phyloP scores from a whole-genome alignment of 2,329 filamentous ascomycete species.

The Polytolypa hystricis region DNA sequence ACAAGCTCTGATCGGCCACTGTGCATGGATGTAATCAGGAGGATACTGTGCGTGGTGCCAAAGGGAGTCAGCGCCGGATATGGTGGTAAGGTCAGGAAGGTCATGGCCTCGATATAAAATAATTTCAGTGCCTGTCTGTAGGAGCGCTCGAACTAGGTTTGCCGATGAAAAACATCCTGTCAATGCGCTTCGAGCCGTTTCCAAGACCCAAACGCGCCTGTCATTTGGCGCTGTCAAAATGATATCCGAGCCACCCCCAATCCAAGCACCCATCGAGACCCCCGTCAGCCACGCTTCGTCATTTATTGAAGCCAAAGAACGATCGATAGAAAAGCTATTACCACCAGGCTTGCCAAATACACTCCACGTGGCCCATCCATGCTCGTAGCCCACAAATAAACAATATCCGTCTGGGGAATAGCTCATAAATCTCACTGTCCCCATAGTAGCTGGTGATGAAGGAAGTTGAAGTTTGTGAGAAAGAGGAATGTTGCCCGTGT shows the following conservation, averaged over 20 bases:
- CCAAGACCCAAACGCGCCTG: constrained; percentile 72
- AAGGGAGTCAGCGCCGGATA: constrained; percentile 83
- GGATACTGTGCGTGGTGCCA: constrained; percentile 92
- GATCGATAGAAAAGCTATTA: constrained; percentile 67
- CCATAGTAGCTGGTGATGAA: constrained; percentile 56
- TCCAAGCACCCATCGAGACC: constrained; percentile 68
- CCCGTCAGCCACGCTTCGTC: constrained; percentile 77
- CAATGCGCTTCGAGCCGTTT: constrained; percentile 89
- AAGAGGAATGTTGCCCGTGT: constrained; percentile 78
- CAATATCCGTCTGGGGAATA: constrained; percentile 97
- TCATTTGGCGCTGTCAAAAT: constrained; percentile 60
- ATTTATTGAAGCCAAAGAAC: constrained; percentile 52
- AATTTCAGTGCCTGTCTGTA: constrained; percentile 78
- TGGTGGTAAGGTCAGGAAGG: constrained; percentile 75
- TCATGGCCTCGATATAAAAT: constrained; percentile 94
- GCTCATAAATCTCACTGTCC: constrained; percentile 58
- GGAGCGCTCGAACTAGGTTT: constrained; percentile 77
- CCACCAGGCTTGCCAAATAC: constrained; percentile 88
- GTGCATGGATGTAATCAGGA: constrained; percentile 69
- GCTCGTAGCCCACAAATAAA: constrained; percentile 83
- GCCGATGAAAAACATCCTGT: constrained; percentile 84
- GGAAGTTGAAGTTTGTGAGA: constrained; percentile 69
- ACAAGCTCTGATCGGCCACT: constrained; percentile 84
- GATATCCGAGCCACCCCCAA: constrained; percentile 77
- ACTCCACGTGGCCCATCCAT: constrained; percentile 93